Conservation (phyloP, 192 early-diverging fungal species). For the Coemansia umbellata region DNA sequence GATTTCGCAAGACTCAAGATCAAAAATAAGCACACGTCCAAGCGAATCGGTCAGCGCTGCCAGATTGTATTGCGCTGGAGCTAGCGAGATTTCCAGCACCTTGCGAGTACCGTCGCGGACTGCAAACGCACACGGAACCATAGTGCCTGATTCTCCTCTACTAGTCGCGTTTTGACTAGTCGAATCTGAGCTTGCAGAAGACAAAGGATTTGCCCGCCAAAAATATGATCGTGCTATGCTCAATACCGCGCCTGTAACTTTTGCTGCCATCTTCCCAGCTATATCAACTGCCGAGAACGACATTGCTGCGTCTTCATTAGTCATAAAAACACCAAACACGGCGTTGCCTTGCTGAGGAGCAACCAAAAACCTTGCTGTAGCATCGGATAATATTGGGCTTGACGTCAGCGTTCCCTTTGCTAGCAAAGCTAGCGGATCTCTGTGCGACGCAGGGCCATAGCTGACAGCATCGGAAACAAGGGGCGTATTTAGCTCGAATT, state of each 20-base stretch:
- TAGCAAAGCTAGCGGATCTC: slow-evolving; percentile 24
- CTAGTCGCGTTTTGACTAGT: slow-evolving; percentile 1
- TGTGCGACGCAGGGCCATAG: slow-evolving; percentile 25
- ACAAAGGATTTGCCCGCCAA: slow-evolving; percentile 17
- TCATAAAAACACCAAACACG: slow-evolving; percentile 41
- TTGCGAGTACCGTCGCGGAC: slow-evolving; percentile 36
- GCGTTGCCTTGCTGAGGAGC: slow-evolving; percentile 42
- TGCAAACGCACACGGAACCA: slow-evolving; percentile 30
- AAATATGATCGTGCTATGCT: slow-evolving; percentile 42
- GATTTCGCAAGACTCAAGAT: slow-evolving; percentile 35
- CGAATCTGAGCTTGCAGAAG: not conserved
- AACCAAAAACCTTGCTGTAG: slow-evolving; percentile 40
- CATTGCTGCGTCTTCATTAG: slow-evolving; percentile 30
- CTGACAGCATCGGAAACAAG: slow-evolving; percentile 32
- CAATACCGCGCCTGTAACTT: slow-evolving; percentile 38
- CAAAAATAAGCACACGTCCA: slow-evolving; percentile 31
- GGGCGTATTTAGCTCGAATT: slow-evolving; percentile 30
- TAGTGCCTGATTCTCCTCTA: slow-evolving; percentile 12
- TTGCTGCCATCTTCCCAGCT: slow-evolving; percentile 35
- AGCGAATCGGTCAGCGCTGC: slow-evolving; percentile 43
- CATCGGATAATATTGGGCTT: slow-evolving; percentile 20
- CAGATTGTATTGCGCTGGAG: slow-evolving; percentile 20
- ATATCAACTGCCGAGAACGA: slow-evolving; percentile 38
- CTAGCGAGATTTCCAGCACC: slow-evolving; percentile 35
- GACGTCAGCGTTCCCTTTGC: slow-evolving; percentile 32